Conservation (phyloP, 1,139 yeast species). For the Scheffersomyces quercinus region DNA sequence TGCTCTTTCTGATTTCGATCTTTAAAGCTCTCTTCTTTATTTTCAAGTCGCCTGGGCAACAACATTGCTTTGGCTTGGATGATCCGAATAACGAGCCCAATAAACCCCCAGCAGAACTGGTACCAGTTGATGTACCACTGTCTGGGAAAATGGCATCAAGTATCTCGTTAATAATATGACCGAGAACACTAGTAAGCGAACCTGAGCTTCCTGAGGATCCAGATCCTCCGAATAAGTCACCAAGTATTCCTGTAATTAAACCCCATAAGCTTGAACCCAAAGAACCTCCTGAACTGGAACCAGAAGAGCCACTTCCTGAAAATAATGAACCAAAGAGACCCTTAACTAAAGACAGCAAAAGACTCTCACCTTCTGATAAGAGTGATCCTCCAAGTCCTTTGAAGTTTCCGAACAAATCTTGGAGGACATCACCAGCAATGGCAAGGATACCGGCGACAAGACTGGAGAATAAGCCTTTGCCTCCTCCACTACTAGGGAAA, state of each 20-base stretch:
- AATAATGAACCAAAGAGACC: neutral
- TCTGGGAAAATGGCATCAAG: constrained; percentile 9
- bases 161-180: constrained; percentile 8
- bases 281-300: neutral
- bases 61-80: constrained; percentile 15
- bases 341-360: neutral
- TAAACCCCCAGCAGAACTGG: constrained; percentile 4
- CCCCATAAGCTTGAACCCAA: neutral
- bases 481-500: constrained; percentile 12
- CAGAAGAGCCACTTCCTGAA: neutral
- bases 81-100: constrained; percentile 10
- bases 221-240: constrained; percentile 16
- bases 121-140: constrained; percentile 10
- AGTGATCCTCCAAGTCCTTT: neutral
- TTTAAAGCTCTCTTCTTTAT: constrained; percentile 19
- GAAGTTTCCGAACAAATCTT: neutral
- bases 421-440: constrained; percentile 12
- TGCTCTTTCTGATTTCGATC: constrained; percentile 17
- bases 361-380: neutral
- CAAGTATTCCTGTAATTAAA: constrained; percentile 1
- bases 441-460: constrained; percentile 15
- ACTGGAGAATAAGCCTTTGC: constrained; percentile 3
- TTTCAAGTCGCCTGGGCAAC: constrained; percentile 16
- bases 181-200: constrained; percentile 8
- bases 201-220: constrained; percentile 10